These are phyloP conservation scores for Anisodus tanguticus DNA, from an alignment of 257 asterid genomes.

Conservation along the genomic window DNA sequence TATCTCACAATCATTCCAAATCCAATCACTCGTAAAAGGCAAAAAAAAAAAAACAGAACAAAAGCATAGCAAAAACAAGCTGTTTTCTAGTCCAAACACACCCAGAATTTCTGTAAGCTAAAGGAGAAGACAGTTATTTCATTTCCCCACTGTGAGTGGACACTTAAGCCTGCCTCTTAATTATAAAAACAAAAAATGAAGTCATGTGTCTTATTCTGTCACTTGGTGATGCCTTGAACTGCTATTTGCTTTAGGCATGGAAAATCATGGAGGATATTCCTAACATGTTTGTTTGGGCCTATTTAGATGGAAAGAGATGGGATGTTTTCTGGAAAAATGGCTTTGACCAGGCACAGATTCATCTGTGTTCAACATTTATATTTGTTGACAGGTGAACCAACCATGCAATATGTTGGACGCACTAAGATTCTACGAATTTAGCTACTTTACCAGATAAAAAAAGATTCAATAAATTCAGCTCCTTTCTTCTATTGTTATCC, in stretches of 20 bases:
- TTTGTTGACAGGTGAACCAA: neutral
- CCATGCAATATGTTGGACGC: constrained; percentile 11
- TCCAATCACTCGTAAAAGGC: neutral
- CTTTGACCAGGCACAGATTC: neutral
- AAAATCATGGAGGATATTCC: neutral
- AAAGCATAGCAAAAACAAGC: neutral
- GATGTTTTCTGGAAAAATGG: neutral
- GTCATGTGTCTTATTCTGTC: neutral
- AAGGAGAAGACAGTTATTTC: neutral
- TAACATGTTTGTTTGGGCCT: neutral
- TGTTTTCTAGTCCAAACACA: constrained; percentile 2
- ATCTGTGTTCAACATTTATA: constrained; percentile 16
- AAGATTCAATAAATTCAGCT: neutral
- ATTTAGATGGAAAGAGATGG: neutral
- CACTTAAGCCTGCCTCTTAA: neutral
- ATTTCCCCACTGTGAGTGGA: neutral
- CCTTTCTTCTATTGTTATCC: neutral
- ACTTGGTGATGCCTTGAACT: neutral
- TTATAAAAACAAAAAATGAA: neutral
- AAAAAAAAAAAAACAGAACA: neutral
- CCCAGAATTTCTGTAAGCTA: neutral
- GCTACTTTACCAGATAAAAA: constrained; percentile 7
- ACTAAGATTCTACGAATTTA: neutral
- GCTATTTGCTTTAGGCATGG: neutral
- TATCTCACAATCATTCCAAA: neutral